Percentiles rank a stretch among this genome's conserved stretches.
Conservation (phyloP, 768 basidiomycete species). For the Termitomyces eurrhizus region DNA sequence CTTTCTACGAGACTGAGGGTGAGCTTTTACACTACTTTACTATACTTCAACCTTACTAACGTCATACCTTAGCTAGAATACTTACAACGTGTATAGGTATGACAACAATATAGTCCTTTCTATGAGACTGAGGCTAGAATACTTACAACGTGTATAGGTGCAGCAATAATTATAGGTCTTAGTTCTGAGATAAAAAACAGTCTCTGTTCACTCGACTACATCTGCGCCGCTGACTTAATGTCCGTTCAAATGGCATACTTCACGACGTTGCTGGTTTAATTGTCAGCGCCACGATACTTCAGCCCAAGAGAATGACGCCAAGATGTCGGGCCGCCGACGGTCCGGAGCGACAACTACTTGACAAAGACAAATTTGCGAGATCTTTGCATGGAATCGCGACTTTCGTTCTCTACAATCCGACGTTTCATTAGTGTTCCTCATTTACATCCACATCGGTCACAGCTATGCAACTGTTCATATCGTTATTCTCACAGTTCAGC, state of each 20-base stretch:
- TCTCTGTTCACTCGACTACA: too few relatives aligned
- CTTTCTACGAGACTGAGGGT: too few relatives aligned
- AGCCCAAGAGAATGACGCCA: background rate
- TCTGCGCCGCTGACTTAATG: background rate
- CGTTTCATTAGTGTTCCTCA: background rate
- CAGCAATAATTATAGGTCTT: too few relatives aligned
- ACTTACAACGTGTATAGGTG: too few relatives aligned
- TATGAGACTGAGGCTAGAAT: too few relatives aligned
- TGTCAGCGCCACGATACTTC: background rate
- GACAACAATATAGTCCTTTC: too few relatives aligned
- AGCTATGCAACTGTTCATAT: background rate
- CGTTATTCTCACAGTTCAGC: conserved; percentile 22
- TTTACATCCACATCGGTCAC: background rate
- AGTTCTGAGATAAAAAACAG: too few relatives aligned
- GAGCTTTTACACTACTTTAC: too few relatives aligned
- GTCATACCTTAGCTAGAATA: too few relatives aligned
- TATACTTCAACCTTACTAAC: too few relatives aligned
- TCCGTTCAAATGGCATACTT: background rate
- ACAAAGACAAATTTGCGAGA: background rate
- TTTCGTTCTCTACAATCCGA: background rate
- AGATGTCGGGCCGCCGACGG: background rate
- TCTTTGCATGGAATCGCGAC: conserved; percentile 9
- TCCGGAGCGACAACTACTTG: background rate
- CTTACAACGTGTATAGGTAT: too few relatives aligned
- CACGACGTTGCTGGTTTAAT: background rate